A percentile compares a stretch with the other conserved stretches of the same genome.
Conservation (phyloP, 1,284 basidiomycete genomes). For the Takashimella koratensis region DNA sequence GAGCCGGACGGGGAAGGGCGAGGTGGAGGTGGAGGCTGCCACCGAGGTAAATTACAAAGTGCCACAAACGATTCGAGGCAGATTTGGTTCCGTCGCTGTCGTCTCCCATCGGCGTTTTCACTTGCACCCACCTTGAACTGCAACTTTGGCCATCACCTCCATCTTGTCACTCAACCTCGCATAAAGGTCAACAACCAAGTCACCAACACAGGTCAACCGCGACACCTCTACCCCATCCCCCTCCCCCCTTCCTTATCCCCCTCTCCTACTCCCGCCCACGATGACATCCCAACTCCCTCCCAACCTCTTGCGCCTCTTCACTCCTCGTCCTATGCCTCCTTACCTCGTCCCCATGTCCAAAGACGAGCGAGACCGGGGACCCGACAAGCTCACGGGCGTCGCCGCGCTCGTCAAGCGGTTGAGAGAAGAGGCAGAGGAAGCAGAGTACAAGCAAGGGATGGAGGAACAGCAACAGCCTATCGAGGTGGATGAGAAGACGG, state of each 20-base stretch:
- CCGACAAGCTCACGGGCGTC: constrained; percentile 70
- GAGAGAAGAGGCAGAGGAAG: constrained; percentile 67
- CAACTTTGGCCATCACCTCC: too few relatives aligned
- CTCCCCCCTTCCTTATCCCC: not conserved
- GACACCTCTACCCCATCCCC: not conserved
- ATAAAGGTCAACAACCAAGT: too few relatives aligned
- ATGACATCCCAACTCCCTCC: constrained; percentile 83
- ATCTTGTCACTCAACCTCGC: too few relatives aligned
- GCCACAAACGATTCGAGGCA: too few relatives aligned
- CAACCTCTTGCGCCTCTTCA: constrained; percentile 90
- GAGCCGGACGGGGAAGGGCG: too few relatives aligned
- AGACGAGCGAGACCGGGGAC: constrained; percentile 69
- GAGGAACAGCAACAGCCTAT: constrained; percentile 30
- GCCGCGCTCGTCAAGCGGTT: constrained; percentile 67
- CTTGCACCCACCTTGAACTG: too few relatives aligned
- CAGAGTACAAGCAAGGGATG: constrained; percentile 44
- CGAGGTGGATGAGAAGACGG: constrained; percentile 67
- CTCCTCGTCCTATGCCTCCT: constrained; percentile 79
- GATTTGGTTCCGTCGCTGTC: too few relatives aligned
- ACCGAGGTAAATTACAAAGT: too few relatives aligned
- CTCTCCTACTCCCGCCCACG: not conserved
- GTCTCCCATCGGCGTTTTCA: too few relatives aligned
- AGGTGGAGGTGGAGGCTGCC: too few relatives aligned
- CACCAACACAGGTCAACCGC: too few relatives aligned
- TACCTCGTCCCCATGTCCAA: constrained; percentile 77